phyloP scores from a whole-genome alignment of 805 yeast species.

The Lipomyces sp. region DNA sequence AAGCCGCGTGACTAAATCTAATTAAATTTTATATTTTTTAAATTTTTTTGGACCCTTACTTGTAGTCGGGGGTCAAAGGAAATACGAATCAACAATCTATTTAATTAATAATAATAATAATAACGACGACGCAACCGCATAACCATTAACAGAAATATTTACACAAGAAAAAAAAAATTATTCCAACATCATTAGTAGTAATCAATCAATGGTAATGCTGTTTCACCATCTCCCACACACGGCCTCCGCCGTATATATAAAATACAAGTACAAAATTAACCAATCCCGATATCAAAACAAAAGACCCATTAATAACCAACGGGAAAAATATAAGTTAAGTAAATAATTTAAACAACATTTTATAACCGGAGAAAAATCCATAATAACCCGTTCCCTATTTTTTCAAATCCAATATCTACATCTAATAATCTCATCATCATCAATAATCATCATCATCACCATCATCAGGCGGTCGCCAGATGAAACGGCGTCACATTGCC shows the following conservation, averaged over 20 bases:
- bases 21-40: too few species aligned
- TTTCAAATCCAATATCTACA: not conserved
- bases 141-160: not conserved
- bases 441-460: not conserved
- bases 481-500: slow-evolving; percentile 20
- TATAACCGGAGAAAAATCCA: not conserved
- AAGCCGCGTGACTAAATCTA: too few species aligned
- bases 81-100: too few species aligned
- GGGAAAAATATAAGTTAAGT: not conserved
- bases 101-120: too few species aligned
- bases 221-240: not conserved
- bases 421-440: not conserved
- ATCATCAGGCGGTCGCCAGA: slow-evolving; percentile 14
- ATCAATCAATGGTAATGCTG: too few species aligned
- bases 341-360: not conserved
- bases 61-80: too few species aligned
- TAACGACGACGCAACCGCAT: too few species aligned
- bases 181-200: not conserved
- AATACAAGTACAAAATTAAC: not conserved
- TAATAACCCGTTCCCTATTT: too few species aligned
- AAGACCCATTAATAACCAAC: not conserved
- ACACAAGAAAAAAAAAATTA: not conserved
- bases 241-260: not conserved
- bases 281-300: too few species aligned
- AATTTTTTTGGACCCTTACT: too few species aligned